Evolutionary conservation across 495 filamentous ascomycete genomes (phyloP), one percentile per base, ranked within the genome.

Genomic region (Aspergillus sparsus): DNA sequence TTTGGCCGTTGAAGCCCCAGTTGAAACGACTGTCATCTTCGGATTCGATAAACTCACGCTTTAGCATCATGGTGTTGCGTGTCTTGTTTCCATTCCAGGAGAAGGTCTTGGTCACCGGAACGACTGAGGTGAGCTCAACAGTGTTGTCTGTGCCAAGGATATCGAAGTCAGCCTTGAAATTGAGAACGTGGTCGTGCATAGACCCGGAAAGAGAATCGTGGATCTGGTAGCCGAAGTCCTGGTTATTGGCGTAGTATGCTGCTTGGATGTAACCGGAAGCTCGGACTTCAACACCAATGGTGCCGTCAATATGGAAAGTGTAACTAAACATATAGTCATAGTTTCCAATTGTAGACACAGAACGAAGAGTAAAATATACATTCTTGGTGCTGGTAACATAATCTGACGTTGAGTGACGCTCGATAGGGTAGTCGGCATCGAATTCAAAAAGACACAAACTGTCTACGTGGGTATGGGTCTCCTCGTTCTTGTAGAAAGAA

Each of bases 141-240:
- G 74, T 80, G 67, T 85, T 85, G 31, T 68, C 65, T 21, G 68
- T 71, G 37, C 82, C 83, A 9, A 76, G 69, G 47, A 84, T 75
- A 65, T 85, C 80, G 21, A 85, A 71, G 65, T 85, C 83, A 45
- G 74, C 76, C 67, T 85, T 85, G 73, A 77, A 85, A 66, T 82
- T 83, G 27, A 86, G 68, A 6, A 85, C 80, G 58, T 87, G 84
- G 62, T 83, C 81, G 68, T 87, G 84, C 77, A 86, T 84, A 53
- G 71, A 74, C n/a, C 81, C 77, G 33, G 74, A 71, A 2, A 83
- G 67, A 37, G 70, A 68, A 50, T 85, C 79, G 57, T 83, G 77
- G 61, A 84, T 81, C 42, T 76, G 74, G 67, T 79, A 84, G n/a
- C 83, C 81, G 61, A 83, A 84, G 36, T 83, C 78, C 9, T 57